Evolutionary conservation across 169 alveolate genomes (phyloP).

Genomic region (Plasmodium vinckei): DNA sequence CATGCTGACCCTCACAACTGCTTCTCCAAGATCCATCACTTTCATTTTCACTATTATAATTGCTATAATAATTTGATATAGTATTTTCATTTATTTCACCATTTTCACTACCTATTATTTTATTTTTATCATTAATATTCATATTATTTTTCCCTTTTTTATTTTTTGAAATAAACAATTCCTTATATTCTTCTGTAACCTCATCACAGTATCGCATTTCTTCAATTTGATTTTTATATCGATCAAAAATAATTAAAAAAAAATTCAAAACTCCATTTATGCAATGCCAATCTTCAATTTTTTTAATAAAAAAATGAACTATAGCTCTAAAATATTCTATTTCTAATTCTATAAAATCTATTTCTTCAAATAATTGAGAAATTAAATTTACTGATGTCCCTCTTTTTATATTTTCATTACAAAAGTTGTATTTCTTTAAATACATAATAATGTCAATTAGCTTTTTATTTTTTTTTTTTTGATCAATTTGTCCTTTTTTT

Average conservation of each 20-base stretch:
- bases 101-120: not conserved
- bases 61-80: not conserved
- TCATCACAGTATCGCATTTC: constrained; percentile 12
- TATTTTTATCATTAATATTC: not conserved
- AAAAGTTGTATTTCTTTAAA: constrained; percentile 11
- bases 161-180: constrained; percentile 14
- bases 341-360: constrained; percentile 8
- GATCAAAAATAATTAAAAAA: constrained; percentile 30
- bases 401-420: constrained; percentile 70
- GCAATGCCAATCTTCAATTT: constrained; percentile 74
- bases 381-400: constrained; percentile 49
- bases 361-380: constrained; percentile 22
- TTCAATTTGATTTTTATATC: constrained; percentile 12
- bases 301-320: constrained; percentile 24
- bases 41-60: not conserved
- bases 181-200: constrained; percentile 8
- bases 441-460: constrained; percentile 8
- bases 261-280: constrained; percentile 38
- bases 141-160: not conserved
- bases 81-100: not conserved
- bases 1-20: not conserved
- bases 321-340: constrained; percentile 13
- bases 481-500: not conserved
- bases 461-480: not conserved
- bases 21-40: not conserved